Evolutionary conservation across 148 eudicot genomes (phyloP).

Genomic region (Beta vulgaris): DNA sequence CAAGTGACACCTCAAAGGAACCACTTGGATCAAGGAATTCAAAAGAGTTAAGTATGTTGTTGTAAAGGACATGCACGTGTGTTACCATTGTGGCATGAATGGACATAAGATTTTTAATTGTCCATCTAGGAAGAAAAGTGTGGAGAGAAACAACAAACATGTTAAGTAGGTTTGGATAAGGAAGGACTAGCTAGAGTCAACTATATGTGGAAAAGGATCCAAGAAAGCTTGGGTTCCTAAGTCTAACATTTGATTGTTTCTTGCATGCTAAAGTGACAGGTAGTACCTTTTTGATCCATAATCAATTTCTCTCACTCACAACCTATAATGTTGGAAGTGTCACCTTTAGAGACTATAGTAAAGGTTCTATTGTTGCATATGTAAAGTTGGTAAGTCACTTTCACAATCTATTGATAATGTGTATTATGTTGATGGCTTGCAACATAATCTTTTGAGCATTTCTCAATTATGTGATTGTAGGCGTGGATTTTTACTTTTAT

Average conservation of each 20-base stretch:
- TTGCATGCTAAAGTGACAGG: background rate
- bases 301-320: background rate
- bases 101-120: background rate
- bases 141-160: background rate
- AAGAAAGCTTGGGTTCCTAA: background rate
- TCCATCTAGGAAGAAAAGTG: background rate
- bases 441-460: no score
- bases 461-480: no score
- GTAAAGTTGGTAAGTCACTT: slow-evolving; percentile 16
- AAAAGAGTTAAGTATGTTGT: background rate
- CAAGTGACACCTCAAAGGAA: no score
- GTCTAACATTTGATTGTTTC: background rate
- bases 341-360: background rate
- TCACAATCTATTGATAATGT: slow-evolving; percentile 1
- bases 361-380: background rate
- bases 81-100: background rate
- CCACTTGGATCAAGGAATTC: background rate
- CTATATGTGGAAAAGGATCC: background rate
- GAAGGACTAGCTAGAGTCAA: background rate
- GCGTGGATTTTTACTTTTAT: no score
- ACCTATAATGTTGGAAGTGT: background rate
- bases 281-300: background rate
- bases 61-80: background rate
- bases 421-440: no score
- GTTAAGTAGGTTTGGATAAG: background rate